Conservation (phyloP, 495 filamentous ascomycete species). For the Talaromyces wortmannii region DNA sequence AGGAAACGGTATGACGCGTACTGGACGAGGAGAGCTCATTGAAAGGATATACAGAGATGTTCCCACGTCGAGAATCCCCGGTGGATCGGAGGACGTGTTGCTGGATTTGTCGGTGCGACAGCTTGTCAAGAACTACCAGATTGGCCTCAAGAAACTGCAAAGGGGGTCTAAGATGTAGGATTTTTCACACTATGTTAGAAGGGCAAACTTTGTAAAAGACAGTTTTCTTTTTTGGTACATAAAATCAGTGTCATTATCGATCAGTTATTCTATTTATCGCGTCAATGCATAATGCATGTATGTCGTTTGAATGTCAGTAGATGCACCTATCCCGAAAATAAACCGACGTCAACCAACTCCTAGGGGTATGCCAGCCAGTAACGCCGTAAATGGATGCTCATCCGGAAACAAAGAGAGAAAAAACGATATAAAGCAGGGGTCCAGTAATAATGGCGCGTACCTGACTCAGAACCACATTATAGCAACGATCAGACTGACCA, state of each 20-base stretch:
- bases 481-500: slow-evolving; percentile 6
- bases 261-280: neutral
- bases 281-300: neutral
- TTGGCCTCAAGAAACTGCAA: slow-evolving; percentile 54
- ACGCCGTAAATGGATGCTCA: neutral
- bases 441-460: neutral
- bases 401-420: neutral
- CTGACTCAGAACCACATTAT: slow-evolving; percentile 6
- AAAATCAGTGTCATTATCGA: neutral
- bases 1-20: slow-evolving; percentile 63
- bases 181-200: neutral
- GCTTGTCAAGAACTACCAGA: slow-evolving; percentile 64
- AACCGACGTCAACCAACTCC: neutral
- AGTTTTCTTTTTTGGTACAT: neutral
- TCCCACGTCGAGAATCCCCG: slow-evolving; percentile 55
- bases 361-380: neutral
- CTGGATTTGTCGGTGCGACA: slow-evolving; percentile 65
- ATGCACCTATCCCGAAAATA: neutral
- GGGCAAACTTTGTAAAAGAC: neutral
- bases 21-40: slow-evolving; percentile 63
- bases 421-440: too few relatives aligned
- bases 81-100: slow-evolving; percentile 70
- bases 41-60: slow-evolving; percentile 64
- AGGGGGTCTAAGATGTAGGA: slow-evolving; percentile 24
- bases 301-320: neutral